Conservation (phyloP, 2,329 filamentous ascomycete genomes). For the Juglanconis juglandina region DNA sequence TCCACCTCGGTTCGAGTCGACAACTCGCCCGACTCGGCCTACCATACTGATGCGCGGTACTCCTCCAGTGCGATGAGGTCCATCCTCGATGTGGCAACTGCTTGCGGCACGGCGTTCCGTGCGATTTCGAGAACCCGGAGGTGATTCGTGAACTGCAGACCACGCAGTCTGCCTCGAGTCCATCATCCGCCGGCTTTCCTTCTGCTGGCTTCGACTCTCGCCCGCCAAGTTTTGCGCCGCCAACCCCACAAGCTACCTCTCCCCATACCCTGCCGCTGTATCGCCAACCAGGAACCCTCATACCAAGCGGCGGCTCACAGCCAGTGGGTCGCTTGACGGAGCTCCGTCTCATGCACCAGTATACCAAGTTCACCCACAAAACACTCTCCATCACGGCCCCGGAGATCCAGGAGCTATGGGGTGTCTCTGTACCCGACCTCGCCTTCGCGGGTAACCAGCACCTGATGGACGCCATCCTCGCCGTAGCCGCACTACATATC, state of each 20-base stretch:
- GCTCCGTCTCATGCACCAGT: slow-evolving; percentile 62
- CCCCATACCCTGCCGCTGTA: slow-evolving; percentile 33
- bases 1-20: background rate
- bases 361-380: slow-evolving; percentile 56
- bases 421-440: slow-evolving; percentile 55
- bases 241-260: slow-evolving; percentile 16
- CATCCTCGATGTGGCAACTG: slow-evolving; percentile 66
- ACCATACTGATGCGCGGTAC: background rate
- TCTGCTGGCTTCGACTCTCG: slow-evolving; percentile 12
- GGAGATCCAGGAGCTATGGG: slow-evolving; percentile 55
- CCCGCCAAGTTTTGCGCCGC: slow-evolving; percentile 10
- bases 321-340: slow-evolving; percentile 51
- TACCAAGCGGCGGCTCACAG: slow-evolving; percentile 33
- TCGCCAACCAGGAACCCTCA: slow-evolving; percentile 32
- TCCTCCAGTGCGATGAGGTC: slow-evolving; percentile 58
- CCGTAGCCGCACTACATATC: slow-evolving; percentile 61
- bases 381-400: slow-evolving; percentile 55
- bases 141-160: slow-evolving; percentile 42
- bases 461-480: slow-evolving; percentile 61
- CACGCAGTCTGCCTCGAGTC: slow-evolving; percentile 26
- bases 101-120: slow-evolving; percentile 62
- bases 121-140: slow-evolving; percentile 59
- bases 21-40: background rate
- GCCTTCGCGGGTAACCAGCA: slow-evolving; percentile 58
- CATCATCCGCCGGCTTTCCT: slow-evolving; percentile 18